Evolutionary conservation across 805 yeast genomes (phyloP).

Genomic region (Barnettozyma californica): DNA sequence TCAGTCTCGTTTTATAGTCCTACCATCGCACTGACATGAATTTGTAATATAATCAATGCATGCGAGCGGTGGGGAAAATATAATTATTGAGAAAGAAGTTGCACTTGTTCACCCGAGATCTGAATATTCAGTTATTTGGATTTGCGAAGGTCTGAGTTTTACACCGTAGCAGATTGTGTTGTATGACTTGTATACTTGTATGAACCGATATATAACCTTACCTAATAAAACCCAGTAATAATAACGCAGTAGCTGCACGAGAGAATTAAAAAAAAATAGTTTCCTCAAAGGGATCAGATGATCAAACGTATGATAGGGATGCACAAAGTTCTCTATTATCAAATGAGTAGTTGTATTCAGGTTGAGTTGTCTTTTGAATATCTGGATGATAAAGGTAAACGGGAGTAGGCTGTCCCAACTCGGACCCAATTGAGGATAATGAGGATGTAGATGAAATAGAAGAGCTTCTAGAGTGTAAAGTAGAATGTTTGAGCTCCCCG

Average conservation of each 20-base stretch:
- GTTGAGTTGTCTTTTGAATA: slow-evolving; percentile 2
- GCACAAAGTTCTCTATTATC: slow-evolving; percentile 4
- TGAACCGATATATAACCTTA: too few species aligned
- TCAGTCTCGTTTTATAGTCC: not conserved
- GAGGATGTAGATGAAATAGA: slow-evolving; percentile 15
- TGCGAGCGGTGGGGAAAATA: too few species aligned
- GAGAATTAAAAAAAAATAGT: not conserved
- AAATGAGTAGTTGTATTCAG: slow-evolving; percentile 3
- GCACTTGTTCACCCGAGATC: too few species aligned
- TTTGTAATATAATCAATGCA: too few species aligned
- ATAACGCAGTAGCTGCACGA: not conserved
- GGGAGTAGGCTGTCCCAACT: slow-evolving; percentile 2
- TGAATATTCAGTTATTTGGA: too few species aligned
- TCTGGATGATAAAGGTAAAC: slow-evolving; percentile 11
- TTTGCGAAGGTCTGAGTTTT: too few species aligned
- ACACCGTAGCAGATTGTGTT: too few species aligned
- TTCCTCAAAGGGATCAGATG: not conserved
- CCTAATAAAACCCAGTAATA: too few species aligned
- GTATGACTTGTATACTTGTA: too few species aligned
- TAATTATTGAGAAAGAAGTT: too few species aligned
- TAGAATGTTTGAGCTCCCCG: not conserved
- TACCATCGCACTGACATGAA: too few species aligned
- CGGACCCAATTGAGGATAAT: slow-evolving; percentile 6
- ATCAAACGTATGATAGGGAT: not conserved
- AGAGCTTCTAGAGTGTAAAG: slow-evolving; percentile 7